phyloP scores from a whole-genome alignment of 306 rosid genomes.

The Parietaria judaica region DNA sequence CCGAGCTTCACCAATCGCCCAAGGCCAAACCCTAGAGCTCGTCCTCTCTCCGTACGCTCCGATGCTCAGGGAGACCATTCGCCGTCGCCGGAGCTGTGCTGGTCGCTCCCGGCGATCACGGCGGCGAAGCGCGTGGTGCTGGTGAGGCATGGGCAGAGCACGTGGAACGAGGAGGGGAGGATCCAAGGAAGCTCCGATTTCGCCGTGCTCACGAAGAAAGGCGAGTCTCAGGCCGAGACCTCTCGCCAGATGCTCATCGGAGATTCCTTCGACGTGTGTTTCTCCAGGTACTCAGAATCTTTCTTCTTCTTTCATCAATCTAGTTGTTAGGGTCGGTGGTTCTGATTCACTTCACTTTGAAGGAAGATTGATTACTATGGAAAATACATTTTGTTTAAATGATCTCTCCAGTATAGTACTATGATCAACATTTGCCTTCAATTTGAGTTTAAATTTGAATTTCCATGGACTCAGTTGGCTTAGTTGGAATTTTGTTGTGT shows the following conservation, averaged over 20 bases:
- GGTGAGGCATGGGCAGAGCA: slow-evolving; percentile 95
- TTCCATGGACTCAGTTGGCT: background rate
- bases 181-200: slow-evolving; percentile 91
- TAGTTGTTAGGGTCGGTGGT: background rate
- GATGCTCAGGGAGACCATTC: slow-evolving; percentile 33
- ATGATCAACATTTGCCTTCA: background rate
- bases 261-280: slow-evolving; percentile 69
- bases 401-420: too few relatives aligned
- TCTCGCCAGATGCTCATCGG: slow-evolving; percentile 77
- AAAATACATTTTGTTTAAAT: too few relatives aligned
- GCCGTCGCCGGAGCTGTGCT: slow-evolving; percentile 34
- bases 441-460: background rate
- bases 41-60: slow-evolving; percentile 30
- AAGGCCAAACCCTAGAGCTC: slow-evolving; percentile 6
- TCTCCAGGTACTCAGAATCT: slow-evolving; percentile 41
- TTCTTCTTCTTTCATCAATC: background rate
- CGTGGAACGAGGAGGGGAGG: slow-evolving; percentile 92
- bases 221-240: slow-evolving; percentile 84
- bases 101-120: slow-evolving; percentile 40
- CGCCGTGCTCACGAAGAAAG: slow-evolving; percentile 78
- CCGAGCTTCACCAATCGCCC: slow-evolving; percentile 3
- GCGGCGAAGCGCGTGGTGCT: slow-evolving; percentile 68
- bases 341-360: background rate
- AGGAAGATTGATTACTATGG: background rate
- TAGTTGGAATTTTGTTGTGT: background rate